Evolutionary conservation across 1,284 basidiomycete species (phyloP), one percentile per base, ranked within the genome.

Genomic region (Ustilago trichophora): DNA sequence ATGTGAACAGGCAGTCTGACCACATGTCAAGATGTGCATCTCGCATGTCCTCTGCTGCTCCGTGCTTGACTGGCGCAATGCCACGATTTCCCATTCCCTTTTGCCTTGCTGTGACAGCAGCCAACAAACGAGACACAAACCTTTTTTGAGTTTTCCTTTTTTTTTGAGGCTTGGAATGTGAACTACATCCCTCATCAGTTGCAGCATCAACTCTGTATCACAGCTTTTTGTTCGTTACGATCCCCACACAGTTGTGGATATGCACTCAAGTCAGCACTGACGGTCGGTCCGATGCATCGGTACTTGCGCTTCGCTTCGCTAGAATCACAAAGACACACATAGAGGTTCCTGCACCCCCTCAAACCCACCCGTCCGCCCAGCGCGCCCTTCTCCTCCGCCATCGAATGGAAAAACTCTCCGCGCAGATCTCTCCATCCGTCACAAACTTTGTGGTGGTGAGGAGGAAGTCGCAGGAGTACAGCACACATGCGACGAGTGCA

Each of bases 141-240:
- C n/a, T n/a, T n/a, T n/a, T n/a, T n/a, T n/a, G n/a, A n/a, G n/a
- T n/a, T n/a, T n/a, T n/a, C n/a, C n/a, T n/a, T n/a, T n/a, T n/a
- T n/a, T 27, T 27, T 24, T 15, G 44, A 40, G 52, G 59, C 59
- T 63, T 63, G 60, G 53, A 57, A 64, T 64, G 53, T 57, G 36
- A 15, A 21, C 21, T 15, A 55, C 58, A 34, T 21, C 27, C 6
- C 16, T 6, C 26, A 33, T 21, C 9, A 18, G 29, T n/a, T n/a
- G n/a, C n/a, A n/a, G n/a, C n/a, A n/a, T n/a, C n/a, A n/a, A n/a
- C n/a, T n/a, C n/a, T n/a, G n/a, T n/a, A n/a, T n/a, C n/a, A n/a
- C n/a, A n/a, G n/a, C n/a, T 31, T 7, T 33, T 18, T 13, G 16
- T n/a, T 36, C 35, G 16, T 19, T 36, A 7, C 37, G 24, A 31